phyloP scores from a whole-genome alignment of 768 basidiomycete genomes.

The Phanerochaete sordida region DNA sequence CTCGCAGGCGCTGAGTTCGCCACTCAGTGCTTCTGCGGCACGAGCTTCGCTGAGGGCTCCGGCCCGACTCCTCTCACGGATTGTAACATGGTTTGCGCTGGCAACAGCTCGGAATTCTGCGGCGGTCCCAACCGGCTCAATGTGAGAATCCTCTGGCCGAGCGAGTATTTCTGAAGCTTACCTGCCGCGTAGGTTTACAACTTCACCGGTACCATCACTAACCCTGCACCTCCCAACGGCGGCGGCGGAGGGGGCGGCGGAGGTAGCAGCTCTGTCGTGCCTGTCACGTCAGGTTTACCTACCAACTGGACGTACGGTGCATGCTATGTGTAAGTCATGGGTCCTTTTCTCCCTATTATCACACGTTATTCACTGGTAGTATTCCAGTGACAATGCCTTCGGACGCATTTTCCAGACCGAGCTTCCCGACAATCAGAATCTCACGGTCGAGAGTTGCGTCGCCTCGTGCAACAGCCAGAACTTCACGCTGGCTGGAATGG shows the following conservation, averaged over 20 bases:
- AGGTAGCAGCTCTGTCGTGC: constrained; percentile 28
- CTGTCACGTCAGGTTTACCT: constrained; percentile 51
- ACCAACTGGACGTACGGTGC: constrained; percentile 55
- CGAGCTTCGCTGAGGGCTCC: constrained; percentile 43
- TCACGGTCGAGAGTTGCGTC: constrained; percentile 67
- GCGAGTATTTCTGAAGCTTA: not conserved
- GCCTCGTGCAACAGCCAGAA: constrained; percentile 48
- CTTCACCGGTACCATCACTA: constrained; percentile 64
- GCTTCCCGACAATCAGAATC: constrained; percentile 30
- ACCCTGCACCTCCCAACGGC: constrained; percentile 14
- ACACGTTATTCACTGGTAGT: too few species aligned
- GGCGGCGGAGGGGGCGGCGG: constrained; percentile 16
- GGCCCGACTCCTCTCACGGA: constrained; percentile 42
- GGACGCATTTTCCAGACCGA: constrained; percentile 58
- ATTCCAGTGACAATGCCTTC: constrained; percentile 48
- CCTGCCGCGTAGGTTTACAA: constrained; percentile 42
- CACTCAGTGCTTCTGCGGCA: constrained; percentile 42
- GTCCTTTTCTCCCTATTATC: too few species aligned
- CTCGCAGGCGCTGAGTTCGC: constrained; percentile 38
- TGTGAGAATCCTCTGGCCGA: constrained; percentile 22
- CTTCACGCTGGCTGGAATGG: constrained; percentile 66
- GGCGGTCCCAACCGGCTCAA: constrained; percentile 69
- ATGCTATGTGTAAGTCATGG: constrained; percentile 54
- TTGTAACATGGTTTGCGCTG: constrained; percentile 66
- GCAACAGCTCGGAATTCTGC: constrained; percentile 63